These are phyloP conservation scores for Rhizopogon vesiculosus DNA, from an alignment of 768 basidiomycete species.

Conservation along the genomic window DNA sequence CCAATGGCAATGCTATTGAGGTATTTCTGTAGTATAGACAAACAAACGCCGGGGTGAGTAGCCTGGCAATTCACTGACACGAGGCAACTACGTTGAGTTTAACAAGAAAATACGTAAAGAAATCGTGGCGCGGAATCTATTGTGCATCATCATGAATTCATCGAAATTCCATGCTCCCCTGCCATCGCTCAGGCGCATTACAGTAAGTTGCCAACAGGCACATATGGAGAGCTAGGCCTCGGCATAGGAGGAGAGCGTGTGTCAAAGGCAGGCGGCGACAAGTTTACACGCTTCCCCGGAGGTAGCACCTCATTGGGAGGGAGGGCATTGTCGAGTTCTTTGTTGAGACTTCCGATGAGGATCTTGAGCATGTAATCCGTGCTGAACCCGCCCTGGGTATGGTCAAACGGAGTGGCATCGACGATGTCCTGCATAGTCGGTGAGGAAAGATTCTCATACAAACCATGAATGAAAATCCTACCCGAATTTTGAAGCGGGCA, in stretches of 20 bases:
- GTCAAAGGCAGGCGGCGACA: background rate
- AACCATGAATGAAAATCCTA: background rate
- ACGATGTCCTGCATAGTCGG: constrained; percentile 35
- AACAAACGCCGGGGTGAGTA: too few species aligned
- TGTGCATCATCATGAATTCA: background rate
- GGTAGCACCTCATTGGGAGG: constrained; percentile 8
- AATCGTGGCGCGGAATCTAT: background rate
- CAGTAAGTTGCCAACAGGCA: background rate
- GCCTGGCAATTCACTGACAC: background rate
- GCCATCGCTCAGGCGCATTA: background rate
- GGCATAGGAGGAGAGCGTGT: background rate
- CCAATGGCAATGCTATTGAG: too few species aligned
- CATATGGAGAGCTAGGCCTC: background rate
- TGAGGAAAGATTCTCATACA: background rate
- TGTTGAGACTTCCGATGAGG: constrained; percentile 22
- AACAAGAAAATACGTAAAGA: background rate
- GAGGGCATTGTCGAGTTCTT: constrained; percentile 12
- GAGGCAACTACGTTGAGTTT: background rate
- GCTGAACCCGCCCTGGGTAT: constrained; percentile 23
- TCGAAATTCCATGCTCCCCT: background rate
- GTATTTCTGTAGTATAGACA: too few species aligned
- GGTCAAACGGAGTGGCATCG: constrained; percentile 38
- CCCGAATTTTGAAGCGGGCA: constrained; percentile 26
- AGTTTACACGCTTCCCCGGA: background rate
- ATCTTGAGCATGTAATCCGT: constrained; percentile 32